Evolutionary conservation across 2,329 filamentous ascomycete species (phyloP).

Genomic region (Hypoxylon sp.): DNA sequence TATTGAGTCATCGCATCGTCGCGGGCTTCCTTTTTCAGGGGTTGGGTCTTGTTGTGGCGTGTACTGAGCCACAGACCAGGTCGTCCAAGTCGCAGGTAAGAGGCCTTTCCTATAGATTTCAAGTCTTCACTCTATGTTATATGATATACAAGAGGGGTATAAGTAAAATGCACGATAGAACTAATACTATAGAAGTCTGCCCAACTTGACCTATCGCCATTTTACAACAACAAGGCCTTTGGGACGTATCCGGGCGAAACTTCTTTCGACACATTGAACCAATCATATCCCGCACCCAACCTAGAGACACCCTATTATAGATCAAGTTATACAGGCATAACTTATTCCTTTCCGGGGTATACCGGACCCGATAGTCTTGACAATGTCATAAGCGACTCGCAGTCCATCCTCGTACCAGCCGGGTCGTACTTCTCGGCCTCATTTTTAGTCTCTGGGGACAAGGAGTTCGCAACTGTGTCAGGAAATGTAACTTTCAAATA

Average conservation of each 20-base stretch:
- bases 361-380: slow-evolving; percentile 47
- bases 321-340: slow-evolving; percentile 52
- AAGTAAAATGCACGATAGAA: background rate
- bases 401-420: slow-evolving; percentile 48
- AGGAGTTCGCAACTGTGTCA: slow-evolving; percentile 49
- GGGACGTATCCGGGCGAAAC: slow-evolving; percentile 55
- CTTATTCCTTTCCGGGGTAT: slow-evolving; percentile 55
- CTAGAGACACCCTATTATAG: slow-evolving; percentile 48
- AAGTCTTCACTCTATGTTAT: background rate
- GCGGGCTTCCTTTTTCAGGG: slow-evolving; percentile 14
- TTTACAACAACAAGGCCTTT: slow-evolving; percentile 60
- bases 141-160: background rate
- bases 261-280: slow-evolving; percentile 53
- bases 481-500: slow-evolving; percentile 55
- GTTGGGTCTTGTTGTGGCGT: slow-evolving; percentile 1
- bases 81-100: slow-evolving; percentile 23
- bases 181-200: slow-evolving; percentile 39
- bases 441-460: slow-evolving; percentile 54
- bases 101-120: background rate
- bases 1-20: slow-evolving; percentile 6
- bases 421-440: slow-evolving; percentile 53
- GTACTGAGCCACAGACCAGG: background rate
- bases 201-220: slow-evolving; percentile 45
- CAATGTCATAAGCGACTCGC: slow-evolving; percentile 55
- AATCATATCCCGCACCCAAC: slow-evolving; percentile 52